Conservation (phyloP, 2,329 filamentous ascomycete genomes). For the Penicillium italicum region DNA sequence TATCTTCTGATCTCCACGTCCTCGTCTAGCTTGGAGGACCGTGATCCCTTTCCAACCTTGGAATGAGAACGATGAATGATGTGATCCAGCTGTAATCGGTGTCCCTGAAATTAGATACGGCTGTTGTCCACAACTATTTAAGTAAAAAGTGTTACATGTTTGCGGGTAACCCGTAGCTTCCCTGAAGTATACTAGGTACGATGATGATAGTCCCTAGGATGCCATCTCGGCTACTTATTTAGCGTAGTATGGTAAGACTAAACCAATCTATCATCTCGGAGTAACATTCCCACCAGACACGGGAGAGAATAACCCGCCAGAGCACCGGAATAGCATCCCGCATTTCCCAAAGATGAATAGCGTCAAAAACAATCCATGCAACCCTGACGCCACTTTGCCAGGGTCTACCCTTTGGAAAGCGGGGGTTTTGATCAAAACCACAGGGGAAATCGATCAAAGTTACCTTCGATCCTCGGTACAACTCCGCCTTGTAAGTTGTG, state of each 20-base stretch:
- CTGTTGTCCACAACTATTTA: neutral
- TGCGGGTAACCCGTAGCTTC: neutral
- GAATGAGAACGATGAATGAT: neutral
- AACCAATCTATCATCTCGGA: neutral
- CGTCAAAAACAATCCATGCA: constrained; percentile 2
- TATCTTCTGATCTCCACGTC: neutral
- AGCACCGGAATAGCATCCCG: constrained; percentile 1
- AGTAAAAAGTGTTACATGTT: neutral
- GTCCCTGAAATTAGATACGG: neutral
- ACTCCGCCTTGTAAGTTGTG: neutral
- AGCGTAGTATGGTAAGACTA: neutral
- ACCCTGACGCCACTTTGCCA: constrained; percentile 3
- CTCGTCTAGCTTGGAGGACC: neutral
- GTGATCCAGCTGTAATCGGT: neutral
- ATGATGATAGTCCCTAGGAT: neutral
- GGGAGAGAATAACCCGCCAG: neutral
- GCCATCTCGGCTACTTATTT: neutral
- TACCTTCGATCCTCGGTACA: neutral
- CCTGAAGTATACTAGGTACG: neutral
- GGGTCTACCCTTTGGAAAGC: neutral
- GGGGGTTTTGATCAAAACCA: neutral
- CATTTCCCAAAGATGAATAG: neutral
- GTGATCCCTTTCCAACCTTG: neutral
- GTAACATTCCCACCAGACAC: constrained; percentile 5
- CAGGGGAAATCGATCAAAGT: neutral